Percentiles rank a stretch among this genome's conserved stretches.
phyloP scores from a whole-genome alignment of 2,329 filamentous ascomycete genomes.

The Trichoderma afroharzianum region DNA sequence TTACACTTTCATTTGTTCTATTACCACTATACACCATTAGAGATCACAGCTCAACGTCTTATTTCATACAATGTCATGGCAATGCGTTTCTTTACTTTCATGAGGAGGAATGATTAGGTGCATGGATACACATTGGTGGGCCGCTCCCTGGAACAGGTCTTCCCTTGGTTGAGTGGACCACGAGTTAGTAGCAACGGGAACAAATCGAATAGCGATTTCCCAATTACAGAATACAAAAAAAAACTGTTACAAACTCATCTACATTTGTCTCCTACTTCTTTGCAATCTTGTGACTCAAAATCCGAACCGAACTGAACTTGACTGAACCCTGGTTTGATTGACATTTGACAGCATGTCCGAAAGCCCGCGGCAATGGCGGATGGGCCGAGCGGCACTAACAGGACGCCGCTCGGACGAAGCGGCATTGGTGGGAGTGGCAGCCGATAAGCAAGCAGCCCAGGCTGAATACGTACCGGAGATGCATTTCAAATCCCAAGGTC shows the following conservation, averaged over 20 bases:
- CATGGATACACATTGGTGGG: constrained; percentile 5
- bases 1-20: constrained; percentile 11
- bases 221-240: not conserved
- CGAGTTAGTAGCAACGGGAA: constrained; percentile 3
- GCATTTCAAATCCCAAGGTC: constrained; percentile 12
- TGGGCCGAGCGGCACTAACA: constrained; percentile 4
- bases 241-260: constrained; percentile 5
- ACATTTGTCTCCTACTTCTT: not conserved
- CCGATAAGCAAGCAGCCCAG: not conserved
- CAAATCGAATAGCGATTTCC: constrained; percentile 10
- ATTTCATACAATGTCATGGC: constrained; percentile 9
- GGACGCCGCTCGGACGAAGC: constrained; percentile 7
- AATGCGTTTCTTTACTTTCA: constrained; percentile 5
- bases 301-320: not conserved
- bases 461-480: constrained; percentile 1
- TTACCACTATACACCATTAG: constrained; percentile 7
- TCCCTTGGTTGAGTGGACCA: constrained; percentile 16
- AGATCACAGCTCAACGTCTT: constrained; percentile 10
- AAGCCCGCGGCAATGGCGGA: constrained; percentile 9
- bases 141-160: constrained; percentile 16
- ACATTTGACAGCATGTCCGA: not conserved
- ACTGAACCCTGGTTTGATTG: not conserved
- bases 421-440: constrained; percentile 7
- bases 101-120: not conserved
- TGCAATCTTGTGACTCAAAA: not conserved